These are phyloP conservation scores for Colletotrichum sp. DNA, from an alignment of 2,329 filamentous ascomycete genomes.

Conservation along the genomic window DNA sequence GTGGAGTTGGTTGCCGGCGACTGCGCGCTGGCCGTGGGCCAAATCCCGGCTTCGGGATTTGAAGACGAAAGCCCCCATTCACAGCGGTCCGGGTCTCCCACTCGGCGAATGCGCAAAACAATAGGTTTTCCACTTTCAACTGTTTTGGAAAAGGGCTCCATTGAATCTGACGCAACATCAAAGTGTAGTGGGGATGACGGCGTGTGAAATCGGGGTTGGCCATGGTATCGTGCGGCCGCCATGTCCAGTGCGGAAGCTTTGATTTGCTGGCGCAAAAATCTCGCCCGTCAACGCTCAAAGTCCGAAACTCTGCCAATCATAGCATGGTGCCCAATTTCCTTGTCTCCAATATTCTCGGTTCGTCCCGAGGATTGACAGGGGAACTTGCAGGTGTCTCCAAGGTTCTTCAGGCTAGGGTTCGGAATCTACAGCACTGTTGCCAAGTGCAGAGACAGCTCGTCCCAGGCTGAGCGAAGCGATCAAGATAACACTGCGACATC, in stretches of 20 bases:
- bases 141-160: neutral
- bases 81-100: neutral
- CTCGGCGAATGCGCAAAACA: neutral
- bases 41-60: constrained; percentile 19
- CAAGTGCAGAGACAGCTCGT: neutral
- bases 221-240: neutral
- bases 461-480: neutral
- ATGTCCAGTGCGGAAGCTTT: neutral
- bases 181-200: neutral
- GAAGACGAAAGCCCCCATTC: neutral
- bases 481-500: neutral
- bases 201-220: neutral
- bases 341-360: neutral
- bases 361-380: neutral
- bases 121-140: neutral
- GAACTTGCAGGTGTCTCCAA: neutral
- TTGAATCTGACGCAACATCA: neutral
- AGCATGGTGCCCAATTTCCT: neutral
- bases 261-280: neutral
- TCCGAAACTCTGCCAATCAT: neutral
- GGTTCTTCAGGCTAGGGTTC: neutral
- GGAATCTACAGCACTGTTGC: neutral
- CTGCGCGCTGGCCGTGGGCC: neutral
- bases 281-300: neutral
- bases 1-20: constrained; percentile 6